Base-by-base conservation (phyloP, 2,329 filamentous ascomycete genomes). In the Colletotrichum sp. region DNA sequence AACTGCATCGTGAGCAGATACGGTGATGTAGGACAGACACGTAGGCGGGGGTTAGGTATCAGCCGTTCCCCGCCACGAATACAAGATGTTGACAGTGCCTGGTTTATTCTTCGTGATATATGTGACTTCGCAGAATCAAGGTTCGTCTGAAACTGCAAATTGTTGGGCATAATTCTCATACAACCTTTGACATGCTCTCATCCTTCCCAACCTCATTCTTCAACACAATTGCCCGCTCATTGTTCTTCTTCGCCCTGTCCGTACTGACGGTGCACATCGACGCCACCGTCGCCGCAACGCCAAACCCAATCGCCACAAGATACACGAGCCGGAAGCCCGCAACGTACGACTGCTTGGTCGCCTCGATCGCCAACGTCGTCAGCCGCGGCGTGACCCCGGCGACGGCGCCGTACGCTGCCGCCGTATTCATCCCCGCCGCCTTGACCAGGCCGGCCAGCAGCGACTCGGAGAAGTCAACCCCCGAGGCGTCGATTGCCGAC, bases 301-400 rank as follows among this genome's bases (percentile, higher is more conserved):
- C 83, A 74, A 85, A 85, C 2, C 81, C 83, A 72, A 85, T 82
- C 3, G 84, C 83, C 5, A 83, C 80, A 21, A 84, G 77, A 75
- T 84, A 85, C 9, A 84, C 83, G 6, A 83, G 78, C 34, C 79
- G 80, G 74, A 85, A 85, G 1, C 80, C 82, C 30, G 82, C 77
- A 3, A 84, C 82, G 77, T 85, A 85, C 7, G 82, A 79, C 61
- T 79, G 76, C 75, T 82, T 78, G 9, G 82, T 81, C 12, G 83
- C 83, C 6, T 78, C 67, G 16, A 81, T 77, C 21, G 81, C 81
- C 18, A 79, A 78, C 7, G 77, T 71, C 9, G 82, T 78, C 2
- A 81, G 79, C 24, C 78, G 75, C 12, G 80, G 80, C 2, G 82
- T 83, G 1, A 79, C 79, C 9, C 81, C 80, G 8, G 74, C 66